A percentile compares a stretch with the other conserved stretches of the same genome.
phyloP scores from a whole-genome alignment of 495 filamentous ascomycete genomes.

The Lasiosphaeria hispida region DNA sequence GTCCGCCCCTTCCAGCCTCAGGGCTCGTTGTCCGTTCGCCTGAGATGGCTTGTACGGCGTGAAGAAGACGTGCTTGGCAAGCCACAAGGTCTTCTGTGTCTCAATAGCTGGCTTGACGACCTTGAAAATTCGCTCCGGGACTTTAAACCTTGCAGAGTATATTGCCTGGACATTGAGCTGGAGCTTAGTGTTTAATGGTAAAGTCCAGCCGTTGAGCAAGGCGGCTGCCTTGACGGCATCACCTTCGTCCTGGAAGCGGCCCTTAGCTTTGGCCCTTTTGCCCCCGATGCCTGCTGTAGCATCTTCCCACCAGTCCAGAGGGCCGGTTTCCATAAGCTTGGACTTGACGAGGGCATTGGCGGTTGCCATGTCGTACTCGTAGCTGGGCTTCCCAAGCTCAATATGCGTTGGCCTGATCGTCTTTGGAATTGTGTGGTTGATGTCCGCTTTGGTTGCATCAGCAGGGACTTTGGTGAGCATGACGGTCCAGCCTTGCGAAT shows the following conservation, averaged over 20 bases:
- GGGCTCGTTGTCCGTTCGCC: conserved; percentile 16
- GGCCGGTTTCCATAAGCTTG: conserved; percentile 27
- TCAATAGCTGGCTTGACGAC: conserved; percentile 35
- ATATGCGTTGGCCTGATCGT: conserved; percentile 12
- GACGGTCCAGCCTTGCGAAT: conserved; percentile 20
- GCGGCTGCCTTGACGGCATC: conserved; percentile 32
- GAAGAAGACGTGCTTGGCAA: conserved; percentile 26
- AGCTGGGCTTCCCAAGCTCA: conserved; percentile 25
- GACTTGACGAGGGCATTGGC: conserved; percentile 21
- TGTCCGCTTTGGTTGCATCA: conserved; percentile 13
- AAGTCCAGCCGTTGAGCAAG: conserved; percentile 18
- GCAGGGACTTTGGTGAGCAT: conserved; percentile 26
- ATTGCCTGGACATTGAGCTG: conserved; percentile 34
- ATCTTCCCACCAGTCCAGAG: conserved; percentile 35
- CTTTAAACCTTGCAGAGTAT: conserved; percentile 37
- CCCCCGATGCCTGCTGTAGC: conserved; percentile 8
- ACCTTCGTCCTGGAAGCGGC: conserved; percentile 28
- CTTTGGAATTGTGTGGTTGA: conserved; percentile 18
- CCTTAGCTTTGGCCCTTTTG: conserved; percentile 34
- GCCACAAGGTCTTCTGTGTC: conserved; percentile 26
- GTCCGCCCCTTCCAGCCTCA: conserved; percentile 45
- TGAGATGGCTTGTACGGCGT: conserved; percentile 26
- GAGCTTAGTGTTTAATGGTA: conserved; percentile 22
- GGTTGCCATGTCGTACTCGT: conserved; percentile 12
- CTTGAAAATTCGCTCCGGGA: conserved; percentile 33